Evolutionary conservation across 2,329 filamentous ascomycete genomes (phyloP).

Genomic region (Aspergillus ibericus): DNA sequence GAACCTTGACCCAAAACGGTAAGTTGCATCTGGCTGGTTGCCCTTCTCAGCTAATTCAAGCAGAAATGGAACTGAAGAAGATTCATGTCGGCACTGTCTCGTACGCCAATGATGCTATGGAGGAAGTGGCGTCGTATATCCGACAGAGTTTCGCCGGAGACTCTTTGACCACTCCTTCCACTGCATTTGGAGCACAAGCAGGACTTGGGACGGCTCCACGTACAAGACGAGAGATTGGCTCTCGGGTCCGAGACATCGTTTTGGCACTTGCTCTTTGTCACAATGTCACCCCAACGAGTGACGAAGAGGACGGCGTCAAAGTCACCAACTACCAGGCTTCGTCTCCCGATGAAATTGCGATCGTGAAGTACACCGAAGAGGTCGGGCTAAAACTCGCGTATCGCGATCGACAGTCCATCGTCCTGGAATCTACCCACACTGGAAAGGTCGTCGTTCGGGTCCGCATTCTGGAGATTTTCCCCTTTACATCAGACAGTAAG

Average conservation of each 20-base stretch:
- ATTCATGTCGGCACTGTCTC: conserved; percentile 97
- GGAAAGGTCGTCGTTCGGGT: conserved; percentile 77
- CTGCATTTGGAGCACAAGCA: conserved; percentile 63
- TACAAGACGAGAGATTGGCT: conserved; percentile 88
- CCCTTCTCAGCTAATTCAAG: conserved; percentile 21
- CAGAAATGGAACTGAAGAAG: conserved; percentile 97
- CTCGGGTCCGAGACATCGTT: conserved; percentile 88
- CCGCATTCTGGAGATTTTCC: conserved; percentile 89
- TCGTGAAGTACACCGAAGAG: conserved; percentile 91
- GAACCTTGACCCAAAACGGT: conserved; percentile 92
- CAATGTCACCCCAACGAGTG: conserved; percentile 90
- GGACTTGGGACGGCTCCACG: conserved; percentile 65
- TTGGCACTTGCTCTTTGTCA: conserved; percentile 91
- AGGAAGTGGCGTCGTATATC: conserved; percentile 86
- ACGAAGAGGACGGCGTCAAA: conserved; percentile 74
- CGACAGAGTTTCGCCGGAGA: conserved; percentile 72
- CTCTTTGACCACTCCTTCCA: conserved; percentile 71
- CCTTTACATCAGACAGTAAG: conserved; percentile 96
- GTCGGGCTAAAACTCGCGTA: conserved; percentile 82
- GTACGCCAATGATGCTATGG: conserved; percentile 98
- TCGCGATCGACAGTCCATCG: conserved; percentile 84
- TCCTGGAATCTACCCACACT: conserved; percentile 73
- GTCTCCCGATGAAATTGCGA: conserved; percentile 96
- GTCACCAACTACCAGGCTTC: conserved; percentile 92
- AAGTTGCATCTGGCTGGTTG: conserved; percentile 23